Evolutionary conservation across 192 early-diverging fungal species (phyloP).

Genomic region (Glomus cerebriforme): DNA sequence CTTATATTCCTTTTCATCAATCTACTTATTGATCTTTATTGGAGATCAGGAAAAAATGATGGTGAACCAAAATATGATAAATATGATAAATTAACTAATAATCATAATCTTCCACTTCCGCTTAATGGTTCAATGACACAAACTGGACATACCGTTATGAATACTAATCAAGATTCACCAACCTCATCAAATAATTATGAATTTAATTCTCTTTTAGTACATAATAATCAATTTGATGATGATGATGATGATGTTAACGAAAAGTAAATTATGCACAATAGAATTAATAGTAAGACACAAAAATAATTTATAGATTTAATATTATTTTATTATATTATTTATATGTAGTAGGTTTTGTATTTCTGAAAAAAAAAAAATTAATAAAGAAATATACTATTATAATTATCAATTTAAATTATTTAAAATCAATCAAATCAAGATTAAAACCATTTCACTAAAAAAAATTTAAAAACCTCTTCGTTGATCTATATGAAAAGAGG

Average conservation of each 20-base stretch:
- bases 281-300: too few species aligned
- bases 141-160: background rate
- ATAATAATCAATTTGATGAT: background rate
- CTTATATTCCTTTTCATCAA: conserved; percentile 58
- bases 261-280: background rate
- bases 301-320: too few species aligned
- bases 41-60: conserved; percentile 18
- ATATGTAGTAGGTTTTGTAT: too few species aligned
- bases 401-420: too few species aligned
- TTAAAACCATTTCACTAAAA: too few species aligned
- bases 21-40: conserved; percentile 53
- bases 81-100: background rate
- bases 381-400: too few species aligned
- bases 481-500: too few species aligned
- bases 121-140: background rate
- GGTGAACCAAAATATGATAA: conserved; percentile 1
- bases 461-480: too few species aligned
- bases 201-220: background rate
- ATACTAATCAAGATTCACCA: background rate
- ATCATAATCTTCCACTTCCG: background rate
- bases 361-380: too few species aligned
- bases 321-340: too few species aligned
- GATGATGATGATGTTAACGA: background rate
- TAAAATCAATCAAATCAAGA: too few species aligned
- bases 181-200: background rate